Base-by-base conservation (phyloP, 2,329 filamentous ascomycete species). In the Xylariales sp. region DNA sequence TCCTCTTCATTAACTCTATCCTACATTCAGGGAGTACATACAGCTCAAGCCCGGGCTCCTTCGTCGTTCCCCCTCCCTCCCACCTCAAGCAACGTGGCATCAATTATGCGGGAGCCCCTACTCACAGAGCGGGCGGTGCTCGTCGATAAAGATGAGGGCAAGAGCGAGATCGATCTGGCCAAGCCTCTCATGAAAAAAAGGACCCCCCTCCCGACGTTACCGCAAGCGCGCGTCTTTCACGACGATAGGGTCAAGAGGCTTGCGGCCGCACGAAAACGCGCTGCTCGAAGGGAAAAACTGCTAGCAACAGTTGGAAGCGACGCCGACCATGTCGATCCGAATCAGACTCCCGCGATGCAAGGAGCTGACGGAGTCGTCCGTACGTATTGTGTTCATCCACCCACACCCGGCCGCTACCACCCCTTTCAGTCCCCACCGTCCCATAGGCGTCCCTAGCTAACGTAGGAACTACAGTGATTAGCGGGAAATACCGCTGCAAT, bases 401-500 rank as follows among this genome's bases (percentile, higher is more conserved):
- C 9, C 3, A n/a, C n/a, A n/a, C n/a, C n/a, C n/a, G n/a, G n/a
- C n/a, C n/a, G 12, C 18, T 1, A 3, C 32, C 5, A 30, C 9
- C 9, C 3, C 28, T 36, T 18, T 23, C 7, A 30, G 9, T n/a
- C 7, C 2, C 10, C 39, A 10, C 36, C 36, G 8, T 10, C 6
- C 9, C 8, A 10, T 39, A 14, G 6, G 5, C 10, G 32, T 9
- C 9, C 5, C 16, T 32, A 2, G 32, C 18, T 61, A 53, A 61
- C 56, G 1, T 8, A 12, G 8, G 2, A 18, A n/a, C 34, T 16
- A 4, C 16, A 68, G 65, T 64, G 34, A 64, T 36, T 10, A 52
- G 43, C 18, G 64, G 59, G 3, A 67, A 54, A 36, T 67, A 45
- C 18, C 50, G 64, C 41, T 67, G 64, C 41, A 64, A 59, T 2